Conservation (phyloP, 345 rosid genomes). For the Ricinus communis region DNA sequence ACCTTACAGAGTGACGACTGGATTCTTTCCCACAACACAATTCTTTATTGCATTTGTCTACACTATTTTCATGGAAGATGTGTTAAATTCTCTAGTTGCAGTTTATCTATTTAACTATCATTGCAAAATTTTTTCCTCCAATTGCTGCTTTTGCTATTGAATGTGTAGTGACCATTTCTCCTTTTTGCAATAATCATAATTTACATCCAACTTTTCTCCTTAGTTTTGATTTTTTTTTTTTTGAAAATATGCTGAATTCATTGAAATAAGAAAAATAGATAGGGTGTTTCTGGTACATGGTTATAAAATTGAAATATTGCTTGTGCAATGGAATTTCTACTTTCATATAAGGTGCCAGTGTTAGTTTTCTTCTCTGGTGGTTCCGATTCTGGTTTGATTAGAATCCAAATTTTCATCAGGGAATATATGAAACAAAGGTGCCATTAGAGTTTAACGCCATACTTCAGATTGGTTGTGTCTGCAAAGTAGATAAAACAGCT, state of each 20-base stretch:
- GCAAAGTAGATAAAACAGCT: slow-evolving; percentile 74
- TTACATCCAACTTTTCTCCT: neutral
- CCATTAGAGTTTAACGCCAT: slow-evolving; percentile 76
- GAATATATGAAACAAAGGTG: slow-evolving; percentile 82
- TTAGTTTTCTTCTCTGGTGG: slow-evolving; percentile 9
- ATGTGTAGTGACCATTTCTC: neutral
- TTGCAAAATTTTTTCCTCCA: neutral
- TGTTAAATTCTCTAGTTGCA: neutral
- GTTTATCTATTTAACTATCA: neutral
- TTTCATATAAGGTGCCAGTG: neutral
- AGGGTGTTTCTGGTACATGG: neutral
- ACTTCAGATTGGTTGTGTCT: slow-evolving; percentile 89
- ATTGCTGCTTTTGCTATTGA: neutral
- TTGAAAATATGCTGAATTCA: neutral
- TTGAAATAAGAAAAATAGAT: neutral
- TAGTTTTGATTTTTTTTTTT: neutral
- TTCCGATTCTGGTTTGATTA: slow-evolving; percentile 16
- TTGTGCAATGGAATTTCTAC: neutral
- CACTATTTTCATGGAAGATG: neutral
- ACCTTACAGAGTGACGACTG: slow-evolving; percentile 4
- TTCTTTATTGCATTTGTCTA: neutral
- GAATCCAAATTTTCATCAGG: slow-evolving; percentile 47
- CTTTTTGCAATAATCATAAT: neutral
- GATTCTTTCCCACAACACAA: neutral
- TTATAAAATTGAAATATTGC: neutral